Conservation (phyloP, 139 green algal species). For the Tetradesmus lagerheimii region DNA sequence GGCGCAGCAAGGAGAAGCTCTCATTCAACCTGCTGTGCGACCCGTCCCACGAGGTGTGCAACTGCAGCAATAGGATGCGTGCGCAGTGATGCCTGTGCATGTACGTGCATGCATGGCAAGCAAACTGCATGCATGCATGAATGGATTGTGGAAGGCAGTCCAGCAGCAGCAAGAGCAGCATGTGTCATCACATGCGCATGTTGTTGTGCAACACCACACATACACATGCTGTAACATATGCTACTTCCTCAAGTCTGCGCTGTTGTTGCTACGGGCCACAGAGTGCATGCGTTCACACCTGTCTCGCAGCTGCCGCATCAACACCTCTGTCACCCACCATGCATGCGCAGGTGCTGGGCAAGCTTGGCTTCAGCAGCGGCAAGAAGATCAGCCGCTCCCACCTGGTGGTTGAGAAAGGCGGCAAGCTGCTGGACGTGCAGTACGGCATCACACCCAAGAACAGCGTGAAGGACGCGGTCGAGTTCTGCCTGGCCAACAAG, state of each 20-base stretch:
- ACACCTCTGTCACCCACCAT: background rate
- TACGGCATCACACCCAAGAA: conserved; percentile 43
- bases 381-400: conserved; percentile 56
- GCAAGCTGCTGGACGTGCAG: conserved; percentile 49
- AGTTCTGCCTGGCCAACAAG: conserved; percentile 46
- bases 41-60: conserved; percentile 41
- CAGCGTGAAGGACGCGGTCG: conserved; percentile 45
- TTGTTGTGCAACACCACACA: no score
- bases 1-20: conserved; percentile 42
- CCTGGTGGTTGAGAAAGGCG: conserved; percentile 57
- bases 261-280: no score
- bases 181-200: no score
- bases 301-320: background rate
- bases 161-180: no score
- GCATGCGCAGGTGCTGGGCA: conserved; percentile 31
- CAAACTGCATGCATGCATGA: background rate
- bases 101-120: background rate
- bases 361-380: conserved; percentile 53
- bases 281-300: background rate
- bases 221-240: background rate
- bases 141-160: background rate
- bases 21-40: conserved; percentile 54
- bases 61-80: background rate
- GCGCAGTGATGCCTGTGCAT: background rate
- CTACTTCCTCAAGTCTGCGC: background rate